These are phyloP conservation scores for Phytophthora kernoviae DNA, from an alignment of 352 stramenopile genomes.

Conservation along the genomic window DNA sequence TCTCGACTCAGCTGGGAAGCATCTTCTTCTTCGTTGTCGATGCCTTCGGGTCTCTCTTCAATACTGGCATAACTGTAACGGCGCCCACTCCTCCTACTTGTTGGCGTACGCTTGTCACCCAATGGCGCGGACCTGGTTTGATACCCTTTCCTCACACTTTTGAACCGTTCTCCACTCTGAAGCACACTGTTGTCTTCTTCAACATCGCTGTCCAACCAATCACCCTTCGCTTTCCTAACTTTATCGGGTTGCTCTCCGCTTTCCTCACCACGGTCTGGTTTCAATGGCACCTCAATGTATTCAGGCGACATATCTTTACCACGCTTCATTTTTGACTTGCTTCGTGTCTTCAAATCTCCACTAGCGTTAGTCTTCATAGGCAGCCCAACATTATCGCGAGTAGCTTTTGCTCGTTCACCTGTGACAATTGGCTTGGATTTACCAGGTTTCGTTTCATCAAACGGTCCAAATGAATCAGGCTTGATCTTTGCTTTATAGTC, in stretches of 20 bases:
- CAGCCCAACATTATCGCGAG: background rate
- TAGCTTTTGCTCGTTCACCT: slow-evolving; percentile 4
- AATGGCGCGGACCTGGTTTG: background rate
- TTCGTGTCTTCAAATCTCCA: slow-evolving; percentile 6
- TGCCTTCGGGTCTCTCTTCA: slow-evolving; percentile 13
- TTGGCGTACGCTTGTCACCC: background rate
- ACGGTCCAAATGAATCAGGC: slow-evolving; percentile 1
- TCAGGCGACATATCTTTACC: background rate
- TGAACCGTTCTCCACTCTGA: background rate
- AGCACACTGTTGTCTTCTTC: background rate
- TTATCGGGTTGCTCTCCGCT: slow-evolving; percentile 1
- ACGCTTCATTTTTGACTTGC: slow-evolving; percentile 2
- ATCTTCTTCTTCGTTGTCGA: slow-evolving; percentile 10
- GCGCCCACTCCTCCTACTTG: background rate
- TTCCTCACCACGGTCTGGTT: background rate
- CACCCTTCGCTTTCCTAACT: background rate
- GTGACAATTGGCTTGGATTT: background rate
- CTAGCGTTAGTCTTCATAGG: slow-evolving; percentile 6
- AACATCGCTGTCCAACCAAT: background rate
- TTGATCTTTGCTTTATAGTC: background rate
- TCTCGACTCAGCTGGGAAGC: background rate
- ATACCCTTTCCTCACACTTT: background rate
- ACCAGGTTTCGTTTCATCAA: slow-evolving; percentile 8
- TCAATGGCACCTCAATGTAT: background rate
- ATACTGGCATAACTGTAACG: background rate